Evolutionary conservation across 1,139 yeast species (phyloP).

Genomic region (Saccharomyces uvarum): DNA sequence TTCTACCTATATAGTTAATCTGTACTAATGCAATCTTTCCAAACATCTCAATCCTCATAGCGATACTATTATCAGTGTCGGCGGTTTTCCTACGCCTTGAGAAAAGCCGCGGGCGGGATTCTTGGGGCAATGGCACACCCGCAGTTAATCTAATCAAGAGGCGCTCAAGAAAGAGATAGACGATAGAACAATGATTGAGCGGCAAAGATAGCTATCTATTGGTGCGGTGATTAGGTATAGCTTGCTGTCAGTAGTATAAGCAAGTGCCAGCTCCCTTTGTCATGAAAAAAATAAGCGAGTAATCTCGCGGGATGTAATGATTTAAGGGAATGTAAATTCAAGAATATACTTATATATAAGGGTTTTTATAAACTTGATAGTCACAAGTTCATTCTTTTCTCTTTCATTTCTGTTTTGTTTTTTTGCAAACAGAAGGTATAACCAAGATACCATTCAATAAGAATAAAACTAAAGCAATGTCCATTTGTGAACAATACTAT

Average conservation of each 20-base stretch:
- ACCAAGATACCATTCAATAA: background rate
- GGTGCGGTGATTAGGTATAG: background rate
- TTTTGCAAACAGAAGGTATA: background rate
- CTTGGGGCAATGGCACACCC: background rate
- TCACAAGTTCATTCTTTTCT: background rate
- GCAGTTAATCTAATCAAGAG: conserved; percentile 1
- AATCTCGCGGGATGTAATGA: conserved; percentile 1
- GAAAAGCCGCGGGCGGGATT: conserved; percentile 1
- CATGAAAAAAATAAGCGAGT: background rate
- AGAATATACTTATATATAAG: background rate
- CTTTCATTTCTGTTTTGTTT: background rate
- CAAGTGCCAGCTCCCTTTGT: background rate
- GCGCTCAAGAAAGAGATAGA: background rate
- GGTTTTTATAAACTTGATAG: background rate
- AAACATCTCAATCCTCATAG: background rate
- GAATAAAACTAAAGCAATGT: conserved; percentile 24
- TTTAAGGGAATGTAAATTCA: background rate
- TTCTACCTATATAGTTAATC: background rate
- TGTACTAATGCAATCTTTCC: background rate
- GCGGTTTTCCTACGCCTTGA: background rate
- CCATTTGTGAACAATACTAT: conserved; percentile 47
- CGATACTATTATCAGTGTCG: background rate
- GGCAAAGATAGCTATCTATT: background rate
- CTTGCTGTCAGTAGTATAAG: background rate
- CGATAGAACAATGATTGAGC: background rate